Conservation (phyloP, 2,329 filamentous ascomycete genomes). For the Plenodomus tracheiphilus region DNA sequence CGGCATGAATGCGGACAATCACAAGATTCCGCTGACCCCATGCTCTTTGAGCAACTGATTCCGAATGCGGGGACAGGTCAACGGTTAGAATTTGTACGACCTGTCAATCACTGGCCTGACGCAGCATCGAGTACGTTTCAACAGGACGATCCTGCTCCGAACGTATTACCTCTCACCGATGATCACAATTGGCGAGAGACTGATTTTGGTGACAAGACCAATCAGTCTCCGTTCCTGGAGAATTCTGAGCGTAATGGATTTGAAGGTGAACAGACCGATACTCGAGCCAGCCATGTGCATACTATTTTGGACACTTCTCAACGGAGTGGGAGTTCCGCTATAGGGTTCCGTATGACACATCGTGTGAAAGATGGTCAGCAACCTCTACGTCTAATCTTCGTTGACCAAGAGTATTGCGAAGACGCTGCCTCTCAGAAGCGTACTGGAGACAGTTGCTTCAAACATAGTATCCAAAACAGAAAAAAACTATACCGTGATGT, state of each 20-base stretch:
- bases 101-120: constrained; percentile 4
- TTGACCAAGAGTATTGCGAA: constrained; percentile 5
- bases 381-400: constrained; percentile 25
- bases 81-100: neutral
- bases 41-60: constrained; percentile 41
- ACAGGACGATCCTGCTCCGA: neutral
- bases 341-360: constrained; percentile 21
- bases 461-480: neutral
- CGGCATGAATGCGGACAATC: constrained; percentile 8
- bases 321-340: constrained; percentile 4
- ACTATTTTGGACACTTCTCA: neutral
- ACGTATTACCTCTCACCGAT: constrained; percentile 1
- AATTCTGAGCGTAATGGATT: constrained; percentile 1
- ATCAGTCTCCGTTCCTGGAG: neutral
- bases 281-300: constrained; percentile 2
- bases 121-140: constrained; percentile 3
- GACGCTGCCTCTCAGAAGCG: neutral
- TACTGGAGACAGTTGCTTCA: neutral
- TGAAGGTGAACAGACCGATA: constrained; percentile 1
- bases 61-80: constrained; percentile 1
- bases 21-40: constrained; percentile 34
- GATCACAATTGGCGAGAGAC: neutral
- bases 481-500: constrained; percentile 4
- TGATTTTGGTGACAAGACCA: neutral
- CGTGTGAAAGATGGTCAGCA: constrained; percentile 14